Evolutionary conservation across 352 stramenopile species (phyloP), one percentile per base, ranked within the genome.

Genomic region (Phytopythium sindhum): DNA sequence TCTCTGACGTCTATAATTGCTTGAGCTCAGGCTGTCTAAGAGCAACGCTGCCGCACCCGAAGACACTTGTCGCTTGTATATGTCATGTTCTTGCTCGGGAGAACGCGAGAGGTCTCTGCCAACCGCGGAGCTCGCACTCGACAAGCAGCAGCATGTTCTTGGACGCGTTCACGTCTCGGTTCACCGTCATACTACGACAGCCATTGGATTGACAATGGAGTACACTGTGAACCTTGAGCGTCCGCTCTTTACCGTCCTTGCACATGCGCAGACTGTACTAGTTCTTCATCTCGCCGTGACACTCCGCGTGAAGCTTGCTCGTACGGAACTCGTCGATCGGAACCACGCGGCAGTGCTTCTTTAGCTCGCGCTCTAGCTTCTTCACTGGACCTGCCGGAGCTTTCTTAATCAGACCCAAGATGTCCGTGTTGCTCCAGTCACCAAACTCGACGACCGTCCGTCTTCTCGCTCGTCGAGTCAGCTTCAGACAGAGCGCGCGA

Each of bases 101-200:
- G n/a, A n/a, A n/a, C n/a, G n/a, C n/a, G n/a, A n/a, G n/a, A n/a
- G n/a, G n/a, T n/a, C n/a, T n/a, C n/a, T n/a, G n/a, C n/a, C n/a
- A n/a, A n/a, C n/a, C n/a, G n/a, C n/a, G n/a, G n/a, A n/a, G n/a
- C n/a, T n/a, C n/a, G n/a, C n/a, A n/a, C n/a, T n/a, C n/a, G n/a
- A n/a, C n/a, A n/a, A n/a, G n/a, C n/a, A n/a, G n/a, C 78, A 75
- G 60, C 26, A 72, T 88, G 9, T 88, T 90, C 73, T 90, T 79
- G 55, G 84, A 93, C 73, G 84, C 90, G 50, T 93, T 93, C 65
- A 64, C 15, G 33, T 57, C 51, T 12, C 51, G 51, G 33, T 57
- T 57, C n/a, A n/a, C n/a, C n/a, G n/a, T n/a, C n/a, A n/a, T n/a
- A n/a, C n/a, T n/a, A n/a, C n/a, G n/a, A n/a, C n/a, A n/a, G n/a